Evolutionary conservation across 2,329 filamentous ascomycete genomes (phyloP), one percentile per base, ranked within the genome.

Genomic region (Fusarium verticillioides): DNA sequence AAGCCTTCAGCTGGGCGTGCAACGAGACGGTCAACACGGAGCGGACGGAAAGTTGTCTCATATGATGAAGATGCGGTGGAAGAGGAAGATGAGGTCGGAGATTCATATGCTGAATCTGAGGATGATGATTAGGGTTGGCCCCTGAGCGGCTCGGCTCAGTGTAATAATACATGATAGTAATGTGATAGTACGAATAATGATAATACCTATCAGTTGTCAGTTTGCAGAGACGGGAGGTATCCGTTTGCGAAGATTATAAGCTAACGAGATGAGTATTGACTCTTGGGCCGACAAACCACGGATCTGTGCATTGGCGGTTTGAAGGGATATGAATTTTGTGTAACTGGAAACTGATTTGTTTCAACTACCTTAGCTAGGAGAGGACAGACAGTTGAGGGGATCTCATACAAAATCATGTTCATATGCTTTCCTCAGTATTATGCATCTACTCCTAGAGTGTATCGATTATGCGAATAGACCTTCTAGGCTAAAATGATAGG

Each of bases 11-110:
- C 60, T 56, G 23, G 19, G n/a, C 52, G 32, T 21, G 67, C 44
- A 36, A 62, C 67, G 15, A 69, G 73, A 56, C 70, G 76, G 28
- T 78, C 74, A 44, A 76, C 69, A 26, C 70, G 74, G 18, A 61
- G 63, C 10, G 66, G 69, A 28, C 73, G 66, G 13, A 75, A 57
- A 26, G 58, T 52, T 12, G 49, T 71, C 21, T 72, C 59, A 6
- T 73, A 75, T 8, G 66, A 72, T 5, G 60, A 73, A 23, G 59
- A 67, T 19, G 67, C 54, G 12, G 62, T 60, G 23, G 70, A 64
- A 36, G 61, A 65, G n/a, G 47, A 67, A 18, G 54, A 70, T 30
- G 63, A 75, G 60, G 66, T 69, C 34, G 58, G 23, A 23, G 68
- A 67, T 50, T 59, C 50, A 9, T 56, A 74, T 46, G 42, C 43